Base-by-base conservation (phyloP, 495 filamentous ascomycete species). In the Sordaria brevicollis region DNA sequence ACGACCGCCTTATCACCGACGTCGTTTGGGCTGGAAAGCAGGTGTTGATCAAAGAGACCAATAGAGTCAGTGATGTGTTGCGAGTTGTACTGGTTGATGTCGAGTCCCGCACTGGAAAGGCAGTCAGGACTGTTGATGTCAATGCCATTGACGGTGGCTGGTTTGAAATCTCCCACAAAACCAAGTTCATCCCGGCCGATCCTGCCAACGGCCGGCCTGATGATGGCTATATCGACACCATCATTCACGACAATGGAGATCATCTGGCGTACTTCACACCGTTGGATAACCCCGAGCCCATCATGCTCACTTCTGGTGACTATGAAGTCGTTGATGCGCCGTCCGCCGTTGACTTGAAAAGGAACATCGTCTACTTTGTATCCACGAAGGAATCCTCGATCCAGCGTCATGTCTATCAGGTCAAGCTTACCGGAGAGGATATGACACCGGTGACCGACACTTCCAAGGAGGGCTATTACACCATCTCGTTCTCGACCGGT, bases 181-280 rank as follows among this genome's bases (percentile, higher is more conserved):
- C 95, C 4, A 87, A 83, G 69, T 97, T 90, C 75, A 90, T 99
- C 67, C 96, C 95, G 8, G 91, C 93, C 3, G 91, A 97, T 77
- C 88, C 91, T 39, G 73, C 79, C 29, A 93, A 92, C 72, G 92
- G 92, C 17, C 89, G 95, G 11, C 83, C 84, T 38, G 79, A 93
- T 25, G 92, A 96, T 77, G 95, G 95, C 4, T 99, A 99, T 76
- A 88, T 99, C 71, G 95, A 99, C 80, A 94, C 92, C 0, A 82
- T 99, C 49, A 91, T 97, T 68, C 83, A 94, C 76, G 86, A 96
- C 41, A 91, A 93, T 66, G 91, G 91, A 74, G 93, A 97, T 73
- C 95, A 99, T 75, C 82, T 98, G 68, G 96, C 89, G 0, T 99
- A 98, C 76, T 99, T 98, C 77, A 88, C 91, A n/a, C 95, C 95